Conservation (phyloP, 2,329 filamentous ascomycete genomes). For the Hortaea werneckii region DNA sequence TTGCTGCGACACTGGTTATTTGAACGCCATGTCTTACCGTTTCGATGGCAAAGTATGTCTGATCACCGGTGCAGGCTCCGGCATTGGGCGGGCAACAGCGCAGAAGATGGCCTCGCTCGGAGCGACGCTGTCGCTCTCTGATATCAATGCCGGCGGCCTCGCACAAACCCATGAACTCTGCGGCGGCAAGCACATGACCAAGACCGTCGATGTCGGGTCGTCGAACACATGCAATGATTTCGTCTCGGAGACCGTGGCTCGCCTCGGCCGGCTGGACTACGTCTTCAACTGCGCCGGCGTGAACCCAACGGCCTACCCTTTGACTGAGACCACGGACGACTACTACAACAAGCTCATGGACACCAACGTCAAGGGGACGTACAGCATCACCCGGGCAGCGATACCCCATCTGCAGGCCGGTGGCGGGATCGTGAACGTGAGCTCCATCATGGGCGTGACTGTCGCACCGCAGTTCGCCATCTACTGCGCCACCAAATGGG, state of each 20-base stretch:
- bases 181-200: slow-evolving; percentile 3
- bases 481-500: slow-evolving; percentile 36
- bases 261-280: slow-evolving; percentile 25
- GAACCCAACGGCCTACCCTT: slow-evolving; percentile 23
- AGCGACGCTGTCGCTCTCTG: slow-evolving; percentile 33
- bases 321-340: slow-evolving; percentile 31
- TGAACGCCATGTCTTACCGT: slow-evolving; percentile 6
- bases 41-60: slow-evolving; percentile 19
- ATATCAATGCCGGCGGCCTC: slow-evolving; percentile 27
- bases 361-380: slow-evolving; percentile 33
- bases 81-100: slow-evolving; percentile 35
- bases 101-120: slow-evolving; percentile 35
- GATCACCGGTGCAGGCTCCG: slow-evolving; percentile 25
- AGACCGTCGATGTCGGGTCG: slow-evolving; percentile 23
- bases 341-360: slow-evolving; percentile 32
- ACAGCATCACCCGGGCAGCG: slow-evolving; percentile 31
- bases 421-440: slow-evolving; percentile 33
- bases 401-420: slow-evolving; percentile 30
- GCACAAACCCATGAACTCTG: slow-evolving; percentile 16
- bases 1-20: no score
- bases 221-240: slow-evolving; percentile 15
- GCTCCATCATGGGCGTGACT: slow-evolving; percentile 29
- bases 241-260: slow-evolving; percentile 12
- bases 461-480: slow-evolving; percentile 30
- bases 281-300: slow-evolving; percentile 35